Conservation (phyloP, 2,329 filamentous ascomycete genomes). For the Aspergillus sp. region DNA sequence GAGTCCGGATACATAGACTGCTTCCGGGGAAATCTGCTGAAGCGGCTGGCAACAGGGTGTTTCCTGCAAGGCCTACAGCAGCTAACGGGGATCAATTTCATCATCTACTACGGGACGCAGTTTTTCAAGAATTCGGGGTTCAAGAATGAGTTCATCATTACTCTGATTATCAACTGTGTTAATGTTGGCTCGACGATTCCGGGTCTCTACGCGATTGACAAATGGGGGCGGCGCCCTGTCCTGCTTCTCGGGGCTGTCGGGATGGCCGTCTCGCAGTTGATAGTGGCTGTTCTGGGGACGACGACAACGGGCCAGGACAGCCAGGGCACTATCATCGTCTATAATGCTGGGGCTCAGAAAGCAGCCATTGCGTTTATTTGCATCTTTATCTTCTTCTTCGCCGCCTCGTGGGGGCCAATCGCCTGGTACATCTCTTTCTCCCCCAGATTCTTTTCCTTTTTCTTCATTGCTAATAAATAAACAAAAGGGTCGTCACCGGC, state of each 20-base stretch:
- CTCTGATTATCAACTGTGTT: slow-evolving; percentile 50
- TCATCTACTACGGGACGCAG: slow-evolving; percentile 42
- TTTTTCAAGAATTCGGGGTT: slow-evolving; percentile 44
- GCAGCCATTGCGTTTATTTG: slow-evolving; percentile 48
- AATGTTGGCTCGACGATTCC: slow-evolving; percentile 51
- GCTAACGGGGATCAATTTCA: slow-evolving; percentile 45
- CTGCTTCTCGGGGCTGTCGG: slow-evolving; percentile 48
- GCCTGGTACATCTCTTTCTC: slow-evolving; percentile 20
- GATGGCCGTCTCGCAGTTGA: slow-evolving; percentile 49
- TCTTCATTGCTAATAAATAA: too few relatives aligned
- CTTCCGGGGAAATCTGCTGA: slow-evolving; percentile 35
- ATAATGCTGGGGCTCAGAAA: slow-evolving; percentile 27
- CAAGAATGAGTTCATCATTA: slow-evolving; percentile 46
- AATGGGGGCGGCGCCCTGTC: slow-evolving; percentile 49
- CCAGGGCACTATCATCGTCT: too few relatives aligned
- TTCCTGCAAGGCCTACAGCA: slow-evolving; percentile 43
- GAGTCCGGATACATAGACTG: slow-evolving; percentile 38
- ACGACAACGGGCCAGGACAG: slow-evolving; percentile 16
- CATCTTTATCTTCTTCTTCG: slow-evolving; percentile 51
- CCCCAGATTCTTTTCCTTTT: too few relatives aligned
- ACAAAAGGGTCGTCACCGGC: slow-evolving; percentile 45
- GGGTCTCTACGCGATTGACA: slow-evolving; percentile 51
- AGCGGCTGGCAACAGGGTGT: slow-evolving; percentile 41
- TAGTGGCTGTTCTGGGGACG: slow-evolving; percentile 51
- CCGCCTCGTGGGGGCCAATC: slow-evolving; percentile 43